Base-by-base conservation (phyloP, 2,329 filamentous ascomycete species). In the Fonsecaea multimorphosa region DNA sequence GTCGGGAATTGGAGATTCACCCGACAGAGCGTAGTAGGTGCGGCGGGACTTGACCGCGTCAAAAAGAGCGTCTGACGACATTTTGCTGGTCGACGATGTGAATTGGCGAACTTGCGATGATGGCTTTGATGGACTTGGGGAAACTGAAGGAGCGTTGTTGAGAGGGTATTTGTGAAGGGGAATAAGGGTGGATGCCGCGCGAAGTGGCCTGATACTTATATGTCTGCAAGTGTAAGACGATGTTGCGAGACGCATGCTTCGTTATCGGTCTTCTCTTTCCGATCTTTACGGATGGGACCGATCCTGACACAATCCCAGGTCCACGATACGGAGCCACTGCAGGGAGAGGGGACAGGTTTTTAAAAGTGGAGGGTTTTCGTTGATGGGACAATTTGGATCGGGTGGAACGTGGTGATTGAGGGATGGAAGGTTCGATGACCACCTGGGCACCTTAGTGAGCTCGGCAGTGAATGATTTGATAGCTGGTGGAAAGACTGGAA, bases 1-100 rank as follows among this genome's bases (percentile, higher is more conserved):
- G 59, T 71, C 66, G 0, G 70, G 63, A 54, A 71, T 67, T 16
- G 68, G 61, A 3, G 69, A 68, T 14, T 68, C 61, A 24, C 61
- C 40, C n/a, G 65, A 57, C 12, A 72, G 63, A 3, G 58, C 58
- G 32, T 72, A 72, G 64, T 62, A 63, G 9, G 70, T 65, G 61
- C 70, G 68, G 32, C 68, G 68, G 16, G 55, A 38, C 56, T 65
- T 61, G 64, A 70, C 49, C 11, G 66, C 66, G 16, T 65, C 60
- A 9, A 68, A 40, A 36, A 67, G 63, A 3, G 38, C 14, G 32
- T 29, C 52, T 31, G 64, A 54, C 5, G 63, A 58, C 66, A 68
- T 70, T 32, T 51, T 60, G 40, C 29, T 60, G 31, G 46, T 32
- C 12, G 58, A 55, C 34, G 58, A 61, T 4, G 49, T 44, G 58